Evolutionary conservation across 2,329 filamentous ascomycete genomes (phyloP).

Genomic region (Domatiomyces globalis): DNA sequence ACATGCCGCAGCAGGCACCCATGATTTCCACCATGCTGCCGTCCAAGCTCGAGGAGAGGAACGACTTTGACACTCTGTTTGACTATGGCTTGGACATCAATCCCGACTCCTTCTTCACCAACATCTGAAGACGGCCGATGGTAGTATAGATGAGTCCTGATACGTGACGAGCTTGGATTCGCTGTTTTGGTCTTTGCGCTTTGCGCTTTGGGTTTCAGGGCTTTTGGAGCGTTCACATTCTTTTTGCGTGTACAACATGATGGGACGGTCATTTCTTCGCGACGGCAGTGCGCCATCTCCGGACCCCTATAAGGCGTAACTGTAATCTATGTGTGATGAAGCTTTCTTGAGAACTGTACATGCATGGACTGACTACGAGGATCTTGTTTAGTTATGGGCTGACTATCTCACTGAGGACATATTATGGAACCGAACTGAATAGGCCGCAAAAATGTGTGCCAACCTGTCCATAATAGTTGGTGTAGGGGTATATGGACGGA

Average conservation of each 20-base stretch:
- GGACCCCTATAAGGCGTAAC: not conserved
- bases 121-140: not conserved
- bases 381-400: not conserved
- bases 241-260: not conserved
- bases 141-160: not conserved
- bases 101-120: not conserved
- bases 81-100: slow-evolving; percentile 11
- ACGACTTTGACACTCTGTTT: slow-evolving; percentile 19
- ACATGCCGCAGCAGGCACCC: slow-evolving; percentile 2
- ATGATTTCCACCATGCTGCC: slow-evolving; percentile 8
- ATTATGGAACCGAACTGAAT: not conserved
- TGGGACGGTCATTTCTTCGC: not conserved
- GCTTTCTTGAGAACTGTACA: not conserved
- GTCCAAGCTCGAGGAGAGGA: slow-evolving; percentile 11
- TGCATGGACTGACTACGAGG: not conserved
- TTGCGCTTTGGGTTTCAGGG: not conserved
- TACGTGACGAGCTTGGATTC: not conserved
- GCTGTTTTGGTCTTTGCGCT: not conserved
- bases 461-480: not conserved
- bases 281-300: not conserved
- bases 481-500: not conserved
- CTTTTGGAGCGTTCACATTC: not conserved
- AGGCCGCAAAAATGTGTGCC: not conserved
- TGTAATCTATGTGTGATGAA: not conserved
- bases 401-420: not conserved